Conservation (phyloP, 2,329 filamentous ascomycete species). For the Xenosphaeropsis pyriputrescens region DNA sequence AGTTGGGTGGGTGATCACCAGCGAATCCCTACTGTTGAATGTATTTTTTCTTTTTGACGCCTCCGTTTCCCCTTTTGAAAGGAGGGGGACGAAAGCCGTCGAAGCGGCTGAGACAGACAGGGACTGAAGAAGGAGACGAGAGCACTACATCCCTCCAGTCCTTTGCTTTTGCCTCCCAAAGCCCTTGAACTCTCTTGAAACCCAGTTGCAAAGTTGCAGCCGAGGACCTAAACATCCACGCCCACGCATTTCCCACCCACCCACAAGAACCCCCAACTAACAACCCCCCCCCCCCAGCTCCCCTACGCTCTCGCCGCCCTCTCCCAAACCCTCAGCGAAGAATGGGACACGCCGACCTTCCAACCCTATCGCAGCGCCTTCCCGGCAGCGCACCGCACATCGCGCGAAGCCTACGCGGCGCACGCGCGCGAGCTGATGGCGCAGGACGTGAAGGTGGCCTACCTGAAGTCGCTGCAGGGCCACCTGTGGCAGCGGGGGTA, state of each 20-base stretch:
- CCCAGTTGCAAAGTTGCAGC: too few relatives aligned
- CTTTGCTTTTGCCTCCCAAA: too few relatives aligned
- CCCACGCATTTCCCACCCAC: too few relatives aligned
- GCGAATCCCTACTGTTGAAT: slow-evolving; percentile 1
- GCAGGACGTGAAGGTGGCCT: slow-evolving; percentile 60
- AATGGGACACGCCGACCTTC: slow-evolving; percentile 55
- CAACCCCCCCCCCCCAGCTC: slow-evolving; percentile 34
- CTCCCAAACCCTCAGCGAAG: slow-evolving; percentile 42
- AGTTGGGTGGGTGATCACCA: slow-evolving; percentile 1
- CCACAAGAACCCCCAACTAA: too few relatives aligned
- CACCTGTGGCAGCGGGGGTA: slow-evolving; percentile 69
- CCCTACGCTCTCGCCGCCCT: slow-evolving; percentile 60
- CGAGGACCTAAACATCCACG: too few relatives aligned
- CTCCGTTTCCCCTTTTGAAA: too few relatives aligned
- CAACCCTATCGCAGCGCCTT: slow-evolving; percentile 56
- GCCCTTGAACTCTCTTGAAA: too few relatives aligned
- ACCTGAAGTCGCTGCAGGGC: slow-evolving; percentile 68
- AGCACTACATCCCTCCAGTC: too few relatives aligned
- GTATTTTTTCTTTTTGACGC: not conserved
- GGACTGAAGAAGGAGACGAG: too few relatives aligned
- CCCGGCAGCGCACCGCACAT: slow-evolving; percentile 44
- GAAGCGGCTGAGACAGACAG: too few relatives aligned
- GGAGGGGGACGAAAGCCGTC: too few relatives aligned
- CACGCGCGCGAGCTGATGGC: slow-evolving; percentile 59
- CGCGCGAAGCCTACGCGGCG: slow-evolving; percentile 42